phyloP scores from a whole-genome alignment of 306 rosid genomes.

The Malus domestica region ASM211411v1 NC_041797.1:13720501-13721000 shows the following conservation, averaged over 20 bases:
- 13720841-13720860: constrained; percentile 28
- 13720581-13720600: constrained; percentile 40
- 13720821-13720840: not conserved
- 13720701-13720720: constrained; percentile 19
- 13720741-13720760: not conserved
- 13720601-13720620: constrained; percentile 15
- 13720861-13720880: constrained; percentile 78
- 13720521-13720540: constrained; percentile 45
- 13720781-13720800: not conserved
- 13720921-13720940: constrained; percentile 59
- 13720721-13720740: not conserved
- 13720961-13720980: constrained; percentile 50
- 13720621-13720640: constrained; percentile 73
- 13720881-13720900: constrained; percentile 74
- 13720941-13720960: constrained; percentile 31
- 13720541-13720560: constrained; percentile 42
- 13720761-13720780: not conserved
- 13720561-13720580: constrained; percentile 40
- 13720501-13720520: constrained; percentile 43
- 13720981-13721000: constrained; percentile 66
- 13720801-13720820: not conserved
- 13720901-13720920: constrained; percentile 56
- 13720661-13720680: constrained; percentile 51
- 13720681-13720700: constrained; percentile 84
- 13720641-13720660: constrained; percentile 38